Evolutionary conservation across 352 stramenopile species (phyloP), one percentile per base, ranked within the genome.

Genomic region (Phytophthora lateralis): DNA sequence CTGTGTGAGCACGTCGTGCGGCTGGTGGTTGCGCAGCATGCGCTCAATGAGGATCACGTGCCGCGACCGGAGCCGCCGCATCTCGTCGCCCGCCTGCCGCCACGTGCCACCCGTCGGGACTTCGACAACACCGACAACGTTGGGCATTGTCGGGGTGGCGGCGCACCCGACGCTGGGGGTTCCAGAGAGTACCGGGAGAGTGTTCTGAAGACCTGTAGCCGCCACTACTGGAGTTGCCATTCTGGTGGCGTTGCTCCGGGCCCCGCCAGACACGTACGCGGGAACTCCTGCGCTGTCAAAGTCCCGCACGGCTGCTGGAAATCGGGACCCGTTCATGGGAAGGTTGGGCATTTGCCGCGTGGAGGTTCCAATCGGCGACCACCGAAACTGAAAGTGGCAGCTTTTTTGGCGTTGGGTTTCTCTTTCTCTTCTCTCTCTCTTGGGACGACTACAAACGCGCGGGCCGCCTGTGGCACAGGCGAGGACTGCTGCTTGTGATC

Each of bases 1-100:
- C 47, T 85, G 67, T 1, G 78, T 88, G 43, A 88, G 64, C 56
- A 88, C 78, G 42, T 83, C 75, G 60, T 88, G 78, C 1, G 75
- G 78, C 49, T 76, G 67, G 60, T 88, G 78, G 27, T 62, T 73
- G 10, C 75, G 73, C 24, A 88, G 63, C 78, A 88, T 88, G 30
- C 75, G 63, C 44, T 88, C 78, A 51, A 88, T 82, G 10, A 69
- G 67, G 30, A 88, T 41, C 8, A 85, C 73, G 50, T 80, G 51
- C 5, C 71, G 66, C 2, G 78, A 76, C 3, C 78, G 75, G 11
- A 85, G 60, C 21, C 78, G 73, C 15, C 66, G 67, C 29, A 76
- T 60, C 38, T 73, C 63, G 55, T 77, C 65, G 7, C 60, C 65
- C 6, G 50, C 54, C 30, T 70, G 55, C 1, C 68, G 68, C 68